A percentile compares a stretch with the other conserved stretches of the same genome.
Evolutionary conservation across 768 basidiomycete genomes (phyloP).

Genomic region (Amyloporia xantha): DNA sequence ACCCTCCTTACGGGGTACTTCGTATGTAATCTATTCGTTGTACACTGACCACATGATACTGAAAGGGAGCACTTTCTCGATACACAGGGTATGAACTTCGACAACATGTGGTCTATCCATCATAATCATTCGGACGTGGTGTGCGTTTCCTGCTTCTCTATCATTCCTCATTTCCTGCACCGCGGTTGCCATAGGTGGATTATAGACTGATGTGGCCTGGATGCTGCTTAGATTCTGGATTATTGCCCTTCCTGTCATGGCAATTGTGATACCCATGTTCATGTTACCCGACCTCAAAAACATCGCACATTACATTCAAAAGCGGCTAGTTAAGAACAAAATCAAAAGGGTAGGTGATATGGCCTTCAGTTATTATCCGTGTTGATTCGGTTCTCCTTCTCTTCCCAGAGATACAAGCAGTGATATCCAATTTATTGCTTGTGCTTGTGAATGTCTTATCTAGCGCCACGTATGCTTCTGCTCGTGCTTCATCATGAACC

Average conservation of each 20-base stretch:
- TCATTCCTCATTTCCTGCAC: neutral
- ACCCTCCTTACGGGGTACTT: conserved; percentile 70
- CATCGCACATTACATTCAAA: conserved; percentile 40
- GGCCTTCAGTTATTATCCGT: neutral
- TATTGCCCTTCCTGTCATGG: conserved; percentile 55
- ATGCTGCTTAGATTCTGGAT: conserved; percentile 50
- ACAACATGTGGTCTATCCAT: conserved; percentile 41
- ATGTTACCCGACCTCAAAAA: conserved; percentile 42
- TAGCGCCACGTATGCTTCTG: too few species aligned
- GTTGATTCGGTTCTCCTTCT: neutral
- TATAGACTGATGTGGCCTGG: too few species aligned
- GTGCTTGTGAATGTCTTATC: too few species aligned
- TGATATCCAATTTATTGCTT: too few species aligned
- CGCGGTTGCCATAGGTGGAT: too few species aligned
- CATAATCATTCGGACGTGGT: conserved; percentile 22
- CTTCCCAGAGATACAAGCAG: neutral
- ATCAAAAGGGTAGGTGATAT: conserved; percentile 26
- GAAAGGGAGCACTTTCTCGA: neutral
- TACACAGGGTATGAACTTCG: conserved; percentile 61
- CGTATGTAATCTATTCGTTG: conserved; percentile 31
- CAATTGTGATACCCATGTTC: conserved; percentile 45
- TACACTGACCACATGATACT: neutral
- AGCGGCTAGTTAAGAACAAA: conserved; percentile 28
- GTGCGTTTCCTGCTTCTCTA: conserved; percentile 12
- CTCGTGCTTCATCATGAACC: too few species aligned